A percentile compares a stretch with the other conserved stretches of the same genome.
Evolutionary conservation across 306 rosid species (phyloP).

Genomic region (Herpetospermum pedunculosum): DNA sequence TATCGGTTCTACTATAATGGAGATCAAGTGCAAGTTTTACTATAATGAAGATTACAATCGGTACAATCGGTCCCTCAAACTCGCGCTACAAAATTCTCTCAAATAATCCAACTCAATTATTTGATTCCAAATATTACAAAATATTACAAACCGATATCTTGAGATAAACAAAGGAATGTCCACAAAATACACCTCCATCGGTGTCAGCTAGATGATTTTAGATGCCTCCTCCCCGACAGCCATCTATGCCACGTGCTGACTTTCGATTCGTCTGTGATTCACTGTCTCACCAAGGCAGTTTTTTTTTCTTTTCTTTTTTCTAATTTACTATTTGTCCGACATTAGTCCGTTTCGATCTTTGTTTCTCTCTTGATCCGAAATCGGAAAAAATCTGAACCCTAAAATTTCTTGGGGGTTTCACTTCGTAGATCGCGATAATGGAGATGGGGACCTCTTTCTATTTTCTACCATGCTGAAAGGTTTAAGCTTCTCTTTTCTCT

Average conservation of each 20-base stretch:
- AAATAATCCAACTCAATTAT: no score
- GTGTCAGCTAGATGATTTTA: conserved; percentile 2
- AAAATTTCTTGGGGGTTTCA: conserved; percentile 1
- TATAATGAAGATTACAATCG: no score
- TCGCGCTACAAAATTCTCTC: no score
- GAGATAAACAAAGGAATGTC: no score
- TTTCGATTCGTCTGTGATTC: not conserved
- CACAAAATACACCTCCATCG: no score
- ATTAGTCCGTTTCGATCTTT: not conserved
- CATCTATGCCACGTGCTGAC: not conserved
- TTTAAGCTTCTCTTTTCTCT: not conserved
- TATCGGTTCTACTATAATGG: no score
- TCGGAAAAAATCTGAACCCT: conserved; percentile 9
- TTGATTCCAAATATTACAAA: no score
- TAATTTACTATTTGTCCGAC: not conserved
- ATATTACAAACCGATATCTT: no score
- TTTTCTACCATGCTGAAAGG: conserved; percentile 8
- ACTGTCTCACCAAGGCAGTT: not conserved
- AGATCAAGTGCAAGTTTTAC: no score
- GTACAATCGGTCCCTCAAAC: no score
- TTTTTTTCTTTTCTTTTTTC: no score
- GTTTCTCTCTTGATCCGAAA: conserved; percentile 16
- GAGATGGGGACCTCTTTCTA: conserved; percentile 11
- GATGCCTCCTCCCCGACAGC: not conserved
- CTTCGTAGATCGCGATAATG: not conserved